phyloP scores from a whole-genome alignment of 441 rosid genomes.

The Erodium trifolium region DNA sequence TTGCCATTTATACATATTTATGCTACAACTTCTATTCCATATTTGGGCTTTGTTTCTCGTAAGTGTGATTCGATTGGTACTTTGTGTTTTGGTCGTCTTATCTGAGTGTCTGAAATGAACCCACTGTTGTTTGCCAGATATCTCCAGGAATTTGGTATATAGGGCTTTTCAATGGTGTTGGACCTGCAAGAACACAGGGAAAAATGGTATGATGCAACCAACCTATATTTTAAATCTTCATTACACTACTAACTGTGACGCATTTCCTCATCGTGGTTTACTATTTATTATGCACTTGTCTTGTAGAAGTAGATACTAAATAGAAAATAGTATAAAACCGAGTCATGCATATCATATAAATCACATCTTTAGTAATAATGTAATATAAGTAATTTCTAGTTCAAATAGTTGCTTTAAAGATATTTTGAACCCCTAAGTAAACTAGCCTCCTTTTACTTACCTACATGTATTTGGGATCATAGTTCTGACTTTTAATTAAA shows the following conservation, averaged over 20 bases:
- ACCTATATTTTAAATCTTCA: conserved; percentile 4
- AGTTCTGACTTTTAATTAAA: too few species aligned
- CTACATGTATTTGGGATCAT: neutral
- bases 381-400: neutral
- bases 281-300: neutral
- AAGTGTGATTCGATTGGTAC: neutral
- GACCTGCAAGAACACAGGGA: conserved; percentile 72
- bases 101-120: conserved; percentile 17
- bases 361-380: neutral
- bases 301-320: neutral
- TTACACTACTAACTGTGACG: neutral
- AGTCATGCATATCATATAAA: too few species aligned
- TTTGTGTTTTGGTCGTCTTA: neutral
- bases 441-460: neutral
- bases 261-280: neutral
- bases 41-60: neutral
- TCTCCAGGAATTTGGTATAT: conserved; percentile 83
- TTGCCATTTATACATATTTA: neutral
- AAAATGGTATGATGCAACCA: conserved; percentile 56
- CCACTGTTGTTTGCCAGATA: conserved; percentile 40
- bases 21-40: neutral
- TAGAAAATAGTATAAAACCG: neutral
- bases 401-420: neutral
- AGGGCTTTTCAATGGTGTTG: conserved; percentile 89
- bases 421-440: neutral